Base-by-base conservation (phyloP, 331 rosid species). In the Acacia pycnantha region DNA sequence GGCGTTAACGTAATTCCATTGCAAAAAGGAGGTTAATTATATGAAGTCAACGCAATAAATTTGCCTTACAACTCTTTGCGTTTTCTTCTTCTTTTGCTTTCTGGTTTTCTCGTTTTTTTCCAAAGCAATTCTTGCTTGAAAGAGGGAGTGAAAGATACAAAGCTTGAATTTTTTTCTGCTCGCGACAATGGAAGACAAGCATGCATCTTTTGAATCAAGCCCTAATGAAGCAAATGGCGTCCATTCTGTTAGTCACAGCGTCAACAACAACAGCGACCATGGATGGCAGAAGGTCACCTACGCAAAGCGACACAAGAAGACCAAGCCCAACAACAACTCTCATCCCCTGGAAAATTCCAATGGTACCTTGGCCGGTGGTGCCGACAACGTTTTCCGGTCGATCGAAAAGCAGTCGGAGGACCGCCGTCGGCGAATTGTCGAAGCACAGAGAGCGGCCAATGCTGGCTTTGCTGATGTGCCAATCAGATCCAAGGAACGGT, bases 201-300 rank as follows among this genome's bases (percentile, higher is more conserved):
- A 78, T 72, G 84, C 89, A 46, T 84, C 94, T 44, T 29, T 83
- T 76, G 97, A 88, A 33, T 88, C 90, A 41, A 61, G 18, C 77
- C 61, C 73, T 27, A 58, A 19, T 65, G 94, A 86, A 65, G 90
- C 86, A 8, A 85, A 87, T 77, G 90, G 86, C 29, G 70, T 70
- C 64, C 8, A 48, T 74, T 78, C 81, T 47, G 26, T 13, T 35
- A 18, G 47, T 67, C 47, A 67, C 27, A 67, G 47, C 68, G 19
- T 61, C 72, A 67, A 67, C 73, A 67, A 67, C 73, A 69, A 74
- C 70, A 70, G 77, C 80, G 90, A 87, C 83, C 88, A 83, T 44
- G 90, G 82, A 11, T 93, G 97, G 97, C 86, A 91, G 79, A 91
- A 91, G 82, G 97, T 91, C n/a, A 85, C 95, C 53, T 91, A 89